These are phyloP conservation scores for Xylaria longipes DNA, from an alignment of 495 filamentous ascomycete species.

Conservation along the genomic window DNA sequence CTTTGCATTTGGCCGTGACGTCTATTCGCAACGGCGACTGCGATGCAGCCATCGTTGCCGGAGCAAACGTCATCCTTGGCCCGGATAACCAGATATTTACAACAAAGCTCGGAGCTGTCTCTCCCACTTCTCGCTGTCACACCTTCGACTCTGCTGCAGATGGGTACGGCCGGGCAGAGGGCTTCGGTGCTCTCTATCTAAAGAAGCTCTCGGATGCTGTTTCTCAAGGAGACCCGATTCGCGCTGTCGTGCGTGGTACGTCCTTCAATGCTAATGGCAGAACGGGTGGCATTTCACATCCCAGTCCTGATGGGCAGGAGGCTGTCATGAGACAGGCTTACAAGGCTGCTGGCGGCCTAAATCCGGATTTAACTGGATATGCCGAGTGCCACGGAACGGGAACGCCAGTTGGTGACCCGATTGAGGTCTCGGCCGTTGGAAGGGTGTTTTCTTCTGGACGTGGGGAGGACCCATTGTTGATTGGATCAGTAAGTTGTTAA, in stretches of 20 bases:
- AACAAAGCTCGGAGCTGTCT: constrained; percentile 35
- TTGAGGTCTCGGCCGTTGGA: constrained; percentile 57
- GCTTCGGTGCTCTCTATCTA: constrained; percentile 56
- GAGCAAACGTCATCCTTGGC: constrained; percentile 51
- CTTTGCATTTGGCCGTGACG: constrained; percentile 68
- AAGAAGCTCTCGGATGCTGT: constrained; percentile 57
- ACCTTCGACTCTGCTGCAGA: constrained; percentile 61
- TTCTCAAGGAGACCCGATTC: constrained; percentile 53
- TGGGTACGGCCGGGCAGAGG: constrained; percentile 67
- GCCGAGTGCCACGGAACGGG: constrained; percentile 56
- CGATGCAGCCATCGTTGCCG: constrained; percentile 50
- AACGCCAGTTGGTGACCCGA: constrained; percentile 62
- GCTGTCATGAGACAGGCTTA: constrained; percentile 56
- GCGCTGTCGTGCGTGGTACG: constrained; percentile 61
- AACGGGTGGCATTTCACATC: constrained; percentile 56
- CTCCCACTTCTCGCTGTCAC: constrained; percentile 46
- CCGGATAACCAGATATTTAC: constrained; percentile 42
- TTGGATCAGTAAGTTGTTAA: constrained; percentile 46
- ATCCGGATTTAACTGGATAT: constrained; percentile 50
- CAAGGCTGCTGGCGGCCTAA: constrained; percentile 47
- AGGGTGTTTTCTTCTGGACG: constrained; percentile 24
- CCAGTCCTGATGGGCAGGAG: constrained; percentile 55
- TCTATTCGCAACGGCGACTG: constrained; percentile 59
- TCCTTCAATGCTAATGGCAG: constrained; percentile 61
- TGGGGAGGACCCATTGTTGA: constrained; percentile 37